Conservation (phyloP, 164 flowering plant species). For the Pachysandra terminalis region DNA sequence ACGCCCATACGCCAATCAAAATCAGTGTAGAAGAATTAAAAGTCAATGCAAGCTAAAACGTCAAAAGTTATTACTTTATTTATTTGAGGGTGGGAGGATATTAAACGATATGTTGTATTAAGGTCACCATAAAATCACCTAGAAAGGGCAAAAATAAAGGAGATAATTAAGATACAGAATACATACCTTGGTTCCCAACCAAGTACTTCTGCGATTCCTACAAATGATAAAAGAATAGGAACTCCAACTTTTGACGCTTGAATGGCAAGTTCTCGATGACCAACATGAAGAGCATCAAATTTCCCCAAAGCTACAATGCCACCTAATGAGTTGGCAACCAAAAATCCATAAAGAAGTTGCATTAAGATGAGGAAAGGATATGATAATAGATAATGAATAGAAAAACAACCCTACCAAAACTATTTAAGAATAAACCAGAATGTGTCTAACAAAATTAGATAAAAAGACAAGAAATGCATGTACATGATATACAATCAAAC, state of each 20-base stretch:
- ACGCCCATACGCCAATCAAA: too few species aligned
- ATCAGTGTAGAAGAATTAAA: too few species aligned
- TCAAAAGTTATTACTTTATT: too few species aligned
- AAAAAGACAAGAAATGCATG: background rate
- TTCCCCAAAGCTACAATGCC: conserved; percentile 95
- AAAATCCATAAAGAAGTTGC: background rate
- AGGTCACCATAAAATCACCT: background rate
- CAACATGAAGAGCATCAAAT: conserved; percentile 98
- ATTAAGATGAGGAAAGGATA: background rate
- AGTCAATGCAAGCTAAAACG: too few species aligned
- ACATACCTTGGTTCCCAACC: conserved; percentile 93
- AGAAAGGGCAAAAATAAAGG: background rate
- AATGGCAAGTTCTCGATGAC: conserved; percentile 93
- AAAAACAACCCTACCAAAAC: too few species aligned
- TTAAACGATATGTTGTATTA: background rate
- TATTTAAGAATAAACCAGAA: background rate
- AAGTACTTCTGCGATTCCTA: conserved; percentile 92
- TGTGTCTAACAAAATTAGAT: background rate
- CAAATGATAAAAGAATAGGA: conserved; percentile 88
- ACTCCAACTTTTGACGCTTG: conserved; percentile 83
- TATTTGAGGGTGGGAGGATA: background rate
- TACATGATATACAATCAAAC: background rate
- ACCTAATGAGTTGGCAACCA: conserved; percentile 36
- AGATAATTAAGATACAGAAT: conserved; percentile 1
- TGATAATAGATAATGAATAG: too few species aligned